Evolutionary conservation across 495 filamentous ascomycete genomes (phyloP), one percentile per base, ranked within the genome.

Genomic region (Chaetomidium leptoderma): DNA sequence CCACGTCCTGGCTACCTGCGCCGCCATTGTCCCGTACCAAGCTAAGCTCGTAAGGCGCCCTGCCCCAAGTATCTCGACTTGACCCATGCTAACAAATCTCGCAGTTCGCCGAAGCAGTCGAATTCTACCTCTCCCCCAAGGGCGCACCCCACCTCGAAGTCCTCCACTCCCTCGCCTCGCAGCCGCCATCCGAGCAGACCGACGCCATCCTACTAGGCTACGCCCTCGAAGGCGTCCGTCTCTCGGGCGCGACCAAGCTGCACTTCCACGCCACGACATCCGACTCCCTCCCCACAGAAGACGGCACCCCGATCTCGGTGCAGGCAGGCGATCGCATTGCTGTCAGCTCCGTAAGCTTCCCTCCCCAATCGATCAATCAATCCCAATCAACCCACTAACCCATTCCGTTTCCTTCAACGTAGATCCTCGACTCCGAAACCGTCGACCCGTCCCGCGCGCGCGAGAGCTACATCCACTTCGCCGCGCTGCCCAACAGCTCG

Each of bases 91-190:
- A 30, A 67, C 55, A 17, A 6, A 2, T 4, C 2, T 13, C 52
- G 10, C 55, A 78, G 74, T 76, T 93, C 62, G 84, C 88, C 9
- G 86, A 90, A 71, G 79, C 89, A 11, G 78, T 92, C 11, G 89
- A 95, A 65, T 92, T 84, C 75, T 95, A 90, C 74, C 74, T 91
- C 27, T 79, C 78, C 0, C 74, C 79, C 14, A 39, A 61, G 0
- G 82, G 83, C 56, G 73, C 77, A 37, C 47, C 71, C 24, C 76
- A 90, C 61, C 68, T 85, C 6, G 73, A 81, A 2, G 80, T 81
- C 30, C 79, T 91, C 63, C 76, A 83, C 66, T 70, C 70, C 9
- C 72, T 86, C 24, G 81, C 81, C 6, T 61, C 58, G 9, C 58
- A 69, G 35, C 65, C 73, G 0, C 32, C 70, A 1, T 68, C 65